These are phyloP conservation scores for Plasmodium fragile DNA, from an alignment of 169 alveolate genomes.

Conservation along the genomic window DNA sequence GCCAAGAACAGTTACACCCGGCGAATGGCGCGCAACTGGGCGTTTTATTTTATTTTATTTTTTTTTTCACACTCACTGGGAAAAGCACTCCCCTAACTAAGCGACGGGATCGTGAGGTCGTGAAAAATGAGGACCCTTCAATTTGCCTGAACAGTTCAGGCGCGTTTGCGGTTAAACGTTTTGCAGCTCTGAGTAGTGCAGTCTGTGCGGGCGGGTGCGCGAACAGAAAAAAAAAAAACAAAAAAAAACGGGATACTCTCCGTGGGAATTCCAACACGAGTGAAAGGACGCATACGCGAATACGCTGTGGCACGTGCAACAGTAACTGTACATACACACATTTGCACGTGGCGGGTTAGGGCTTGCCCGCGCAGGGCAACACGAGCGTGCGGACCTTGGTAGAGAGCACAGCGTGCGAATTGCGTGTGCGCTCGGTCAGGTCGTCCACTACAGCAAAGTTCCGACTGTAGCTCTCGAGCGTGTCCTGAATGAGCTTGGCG, in stretches of 20 bases:
- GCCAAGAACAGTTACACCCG: background rate
- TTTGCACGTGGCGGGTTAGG: background rate
- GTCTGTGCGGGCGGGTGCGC: background rate
- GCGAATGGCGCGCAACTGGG: background rate
- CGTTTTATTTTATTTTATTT: background rate
- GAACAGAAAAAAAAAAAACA: too few species aligned
- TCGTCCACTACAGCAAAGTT: conserved; percentile 26
- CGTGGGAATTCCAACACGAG: background rate
- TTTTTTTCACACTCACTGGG: background rate
- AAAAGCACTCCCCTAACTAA: background rate
- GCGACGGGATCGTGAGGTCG: background rate
- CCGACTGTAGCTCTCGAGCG: conserved; percentile 8
- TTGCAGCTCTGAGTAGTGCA: too few species aligned
- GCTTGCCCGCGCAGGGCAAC: background rate
- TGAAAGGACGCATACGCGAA: background rate
- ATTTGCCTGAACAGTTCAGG: conserved; percentile 9
- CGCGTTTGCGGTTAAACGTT: background rate
- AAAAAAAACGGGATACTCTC: background rate
- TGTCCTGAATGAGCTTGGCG: conserved; percentile 58
- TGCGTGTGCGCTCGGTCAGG: conserved; percentile 39
- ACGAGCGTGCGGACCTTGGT: conserved; percentile 7
- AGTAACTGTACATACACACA: background rate
- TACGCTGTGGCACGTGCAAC: background rate
- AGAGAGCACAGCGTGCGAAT: conserved; percentile 10
- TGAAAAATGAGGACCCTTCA: background rate